Evolutionary conservation across 1,139 yeast species (phyloP), one percentile per base, ranked within the genome.

Genomic region (Saccharomyces hybrid): DNA sequence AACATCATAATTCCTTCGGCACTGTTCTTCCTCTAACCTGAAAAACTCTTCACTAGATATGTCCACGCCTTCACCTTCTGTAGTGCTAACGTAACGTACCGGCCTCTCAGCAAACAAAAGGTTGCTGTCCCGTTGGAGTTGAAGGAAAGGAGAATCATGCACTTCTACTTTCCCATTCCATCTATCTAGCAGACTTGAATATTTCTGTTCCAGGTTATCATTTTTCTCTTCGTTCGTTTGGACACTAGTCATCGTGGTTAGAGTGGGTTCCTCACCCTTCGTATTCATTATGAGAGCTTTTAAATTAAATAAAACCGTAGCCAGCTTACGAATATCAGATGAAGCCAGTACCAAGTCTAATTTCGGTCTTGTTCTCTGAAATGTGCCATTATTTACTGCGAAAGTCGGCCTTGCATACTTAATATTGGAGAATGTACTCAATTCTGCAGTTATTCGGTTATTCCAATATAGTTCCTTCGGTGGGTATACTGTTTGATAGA

Each of bases 381-480:
- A 32, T 1, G 59, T 49, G 13, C 44, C 44, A 5, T 38, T 38
- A 46, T 49, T 4, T 28, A 46, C 25, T 5, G 53, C 47, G 23
- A 57, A 55, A 25, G 55, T 57, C n/a, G 62, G 59, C 41, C 53
- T 56, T 11, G 61, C 60, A 29, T 62, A 63, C n/a, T 60, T 42
- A 2, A 63, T 56, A 31, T 56, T 56, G 27, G 60, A 54, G 16
- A 63, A 51, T 26, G 46, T 53, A 25, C 53, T 52, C 13, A 63
- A 38, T 41, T 55, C 55, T 25, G 52, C 31, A 5, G 52, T 46
- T 38, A 7, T 58, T 49, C 23, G 29, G 49, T 47, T 25, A 46
- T 13, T 49, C 59, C 54, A 56, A 41, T 51, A 46, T 48, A 56
- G 47, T 46, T 57, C 56, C 38, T 56, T 57, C 23, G 51, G 51